Evolutionary conservation across 345 rosid species (phyloP), one percentile per base, ranked within the genome.

Genomic region (Orychophragmus violaceus): DNA sequence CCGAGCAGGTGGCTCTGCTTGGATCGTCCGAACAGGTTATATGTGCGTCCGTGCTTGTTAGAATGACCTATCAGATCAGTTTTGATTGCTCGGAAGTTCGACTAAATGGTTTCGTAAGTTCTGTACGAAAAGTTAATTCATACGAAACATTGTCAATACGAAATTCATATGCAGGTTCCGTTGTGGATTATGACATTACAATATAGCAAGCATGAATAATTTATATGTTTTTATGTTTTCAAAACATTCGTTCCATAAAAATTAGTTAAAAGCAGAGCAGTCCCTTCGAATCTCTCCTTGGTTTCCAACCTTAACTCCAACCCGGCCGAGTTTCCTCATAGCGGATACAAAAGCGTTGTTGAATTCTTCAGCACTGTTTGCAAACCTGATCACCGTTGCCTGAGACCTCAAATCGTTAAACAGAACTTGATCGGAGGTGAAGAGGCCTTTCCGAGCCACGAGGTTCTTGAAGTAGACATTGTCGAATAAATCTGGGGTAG

Each of bases 241-340:
- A 41, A 22, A n/a, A 21, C 4, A 36, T 4, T 5, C 3, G 23
- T 18, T 19, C 1, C 6, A 17, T 4, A 6, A 64, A 28, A 48
- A 5, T 35, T 68, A 82, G 68, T 86, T 81, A 62, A 89, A 80
- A 36, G 68, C 64, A n/a, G 87, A 35, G 79, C 96, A 90, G 18
- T 84, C 97, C 21, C 18, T 75, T 22, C 98, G 77, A 46, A 90
- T 86, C 72, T 81, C 76, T 49, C 97, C 97, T 64, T 77, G 67
- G 1, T 44, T 75, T 10, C 94, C 85, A n/a, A 84, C 83, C 75
- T 83, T 85, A 50, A 83, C 78, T 0, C 86, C 88, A 16, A 79
- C 85, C 52, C 95, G 87, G 11, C 99, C 99, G 2, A 88, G 96
- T 54, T 85, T 88, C 75, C 71, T 82, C 92, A 94, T 90, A 1